These are phyloP conservation scores for Polyporus arcularius DNA, from an alignment of 768 basidiomycete genomes.

Conservation along the genomic window DNA sequence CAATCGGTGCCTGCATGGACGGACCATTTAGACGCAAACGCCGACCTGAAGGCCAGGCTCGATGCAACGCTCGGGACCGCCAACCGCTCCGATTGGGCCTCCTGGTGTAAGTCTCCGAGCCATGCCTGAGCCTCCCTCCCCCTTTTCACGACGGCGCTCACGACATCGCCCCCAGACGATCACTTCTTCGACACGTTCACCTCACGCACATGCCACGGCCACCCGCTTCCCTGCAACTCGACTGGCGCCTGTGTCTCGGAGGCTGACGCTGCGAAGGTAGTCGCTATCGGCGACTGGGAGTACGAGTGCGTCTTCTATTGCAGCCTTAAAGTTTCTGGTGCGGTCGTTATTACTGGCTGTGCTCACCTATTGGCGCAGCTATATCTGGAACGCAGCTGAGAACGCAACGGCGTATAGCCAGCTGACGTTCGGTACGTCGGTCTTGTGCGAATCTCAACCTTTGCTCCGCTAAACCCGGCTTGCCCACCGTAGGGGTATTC, in stretches of 20 bases:
- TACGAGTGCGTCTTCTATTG: conserved; percentile 35
- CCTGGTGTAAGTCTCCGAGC: conserved; percentile 42
- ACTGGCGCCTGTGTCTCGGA: conserved; percentile 42
- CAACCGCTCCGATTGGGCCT: conserved; percentile 42
- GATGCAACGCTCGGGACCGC: conserved; percentile 42
- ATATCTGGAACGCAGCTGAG: conserved; percentile 51
- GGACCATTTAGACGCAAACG: conserved; percentile 41
- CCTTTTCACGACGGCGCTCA: not conserved
- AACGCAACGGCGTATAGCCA: conserved; percentile 45
- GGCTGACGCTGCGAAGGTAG: conserved; percentile 38
- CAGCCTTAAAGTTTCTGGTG: not conserved
- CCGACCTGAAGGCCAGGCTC: conserved; percentile 39
- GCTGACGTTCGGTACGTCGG: conserved; percentile 43
- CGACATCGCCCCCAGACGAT: conserved; percentile 35
- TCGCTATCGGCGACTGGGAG: conserved; percentile 40
- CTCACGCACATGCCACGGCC: conserved; percentile 47
- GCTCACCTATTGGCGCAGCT: conserved; percentile 32
- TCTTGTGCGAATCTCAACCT: not conserved
- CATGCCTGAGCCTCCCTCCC: not conserved
- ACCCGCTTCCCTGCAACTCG: conserved; percentile 46
- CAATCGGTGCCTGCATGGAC: conserved; percentile 50
- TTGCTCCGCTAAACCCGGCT: not conserved
- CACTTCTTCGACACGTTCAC: conserved; percentile 56
- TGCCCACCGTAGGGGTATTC: conserved; percentile 42
- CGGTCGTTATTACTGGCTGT: not conserved